Evolutionary conservation across 73 alveolate genomes (phyloP), one percentile per base, ranked within the genome.

Genomic region (Uronychia setigera): DNA sequence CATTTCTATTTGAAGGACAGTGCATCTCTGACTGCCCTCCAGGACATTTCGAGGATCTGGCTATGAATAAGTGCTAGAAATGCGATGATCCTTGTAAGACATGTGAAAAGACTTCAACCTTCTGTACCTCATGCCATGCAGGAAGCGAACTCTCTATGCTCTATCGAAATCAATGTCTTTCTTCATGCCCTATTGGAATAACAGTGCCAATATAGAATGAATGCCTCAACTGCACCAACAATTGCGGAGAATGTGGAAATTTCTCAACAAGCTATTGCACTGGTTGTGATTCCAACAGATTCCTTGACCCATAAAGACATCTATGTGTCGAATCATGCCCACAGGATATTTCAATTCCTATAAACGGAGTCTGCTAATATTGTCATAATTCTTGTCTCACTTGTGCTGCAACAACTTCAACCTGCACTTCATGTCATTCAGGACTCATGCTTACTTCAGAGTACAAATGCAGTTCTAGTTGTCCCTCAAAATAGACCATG

Each of bases 341-440:
- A 25, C 75, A 32, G 27, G 86, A 33, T 35, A 76, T 76, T 26
- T 27, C 76, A 33, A 85, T 85, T 19, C 46, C 34, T 27, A 27
- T 35, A 0, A 58, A 80, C 9, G 67, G 77, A 1, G 25, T 26
- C 60, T 85, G 91, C 60, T 19, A 29, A 26, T 32, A 85, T 29
- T 85, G 91, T 59, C 76, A 35, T 35, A 27, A 29, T 29, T 34
- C 57, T 13, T 85, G 91, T 29, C 1, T 0, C 26, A 85, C 91
- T 1, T 85, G 91, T 81, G 46, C 87, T 19, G 91, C 85, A 29
- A 85, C 80, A 34, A 29, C 58, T 5, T 57, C 29, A 29, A 85
- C 91, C 57, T 85, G 91, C 86, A 85, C 91, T 1, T 46, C 86
- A 33, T 85, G 91, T 33, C 34, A 57, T 9, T 35, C 76, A 28